phyloP scores from a whole-genome alignment of 2,329 filamentous ascomycete genomes.

The Cladophialophora immunda region DNA sequence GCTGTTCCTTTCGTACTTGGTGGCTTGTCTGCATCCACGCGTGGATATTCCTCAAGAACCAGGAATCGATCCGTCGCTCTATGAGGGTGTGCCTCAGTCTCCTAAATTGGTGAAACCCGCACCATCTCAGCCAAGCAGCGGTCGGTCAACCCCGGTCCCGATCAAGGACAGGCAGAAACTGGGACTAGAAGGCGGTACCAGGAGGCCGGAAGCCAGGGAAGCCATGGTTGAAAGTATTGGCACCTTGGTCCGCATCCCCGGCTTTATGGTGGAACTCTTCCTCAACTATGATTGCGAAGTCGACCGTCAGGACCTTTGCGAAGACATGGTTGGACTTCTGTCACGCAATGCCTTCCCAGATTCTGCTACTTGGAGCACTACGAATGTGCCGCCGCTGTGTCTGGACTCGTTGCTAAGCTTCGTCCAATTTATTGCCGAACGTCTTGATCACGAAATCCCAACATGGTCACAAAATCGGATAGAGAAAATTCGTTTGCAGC shows the following conservation, averaged over 20 bases:
- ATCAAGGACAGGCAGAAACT: constrained; percentile 92
- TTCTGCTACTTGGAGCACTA: constrained; percentile 98
- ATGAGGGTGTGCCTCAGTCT: constrained; percentile 89
- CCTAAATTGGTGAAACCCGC: constrained; percentile 85
- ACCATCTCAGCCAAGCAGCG: constrained; percentile 78
- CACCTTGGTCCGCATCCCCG: constrained; percentile 88
- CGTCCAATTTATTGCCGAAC: constrained; percentile 88
- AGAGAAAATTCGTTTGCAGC: constrained; percentile 71
- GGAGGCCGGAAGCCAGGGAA: constrained; percentile 94
- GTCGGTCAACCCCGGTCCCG: constrained; percentile 86
- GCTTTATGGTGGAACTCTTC: constrained; percentile 93
- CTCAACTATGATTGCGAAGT: constrained; percentile 98
- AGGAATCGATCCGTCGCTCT: constrained; percentile 88
- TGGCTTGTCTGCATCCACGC: constrained; percentile 91
- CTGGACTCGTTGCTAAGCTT: constrained; percentile 90
- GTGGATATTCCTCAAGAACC: constrained; percentile 91
- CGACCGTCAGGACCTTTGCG: constrained; percentile 88
- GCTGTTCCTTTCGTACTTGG: constrained; percentile 90
- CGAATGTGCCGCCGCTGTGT: constrained; percentile 93
- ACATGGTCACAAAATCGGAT: constrained; percentile 71
- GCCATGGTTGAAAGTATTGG: constrained; percentile 98
- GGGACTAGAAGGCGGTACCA: constrained; percentile 86
- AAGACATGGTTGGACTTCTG: constrained; percentile 92
- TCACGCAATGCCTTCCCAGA: constrained; percentile 96
- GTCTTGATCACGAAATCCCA: constrained; percentile 74